Base-by-base conservation (phyloP, 495 filamentous ascomycete species). In the Penicillium simplicissimum region DNA sequence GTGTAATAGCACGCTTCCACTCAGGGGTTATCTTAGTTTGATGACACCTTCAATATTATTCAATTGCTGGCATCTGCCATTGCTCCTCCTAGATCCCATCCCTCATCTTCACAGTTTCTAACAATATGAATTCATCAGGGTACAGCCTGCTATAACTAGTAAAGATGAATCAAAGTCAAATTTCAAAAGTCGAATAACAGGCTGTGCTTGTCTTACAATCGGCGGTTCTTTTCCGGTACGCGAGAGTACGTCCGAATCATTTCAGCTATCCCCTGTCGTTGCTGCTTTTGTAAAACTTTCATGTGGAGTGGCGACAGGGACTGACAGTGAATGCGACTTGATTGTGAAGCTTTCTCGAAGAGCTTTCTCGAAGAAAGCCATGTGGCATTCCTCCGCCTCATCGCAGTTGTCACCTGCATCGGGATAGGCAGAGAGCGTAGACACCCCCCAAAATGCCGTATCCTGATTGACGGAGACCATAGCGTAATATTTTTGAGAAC, bases 151-250 rank as follows among this genome's bases (percentile, higher is more conserved):
- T 47, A 47, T 47, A 47, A 47, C 42, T 47, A 47, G 14, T 47
- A 47, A 47, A 47, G 42, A 47, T 47, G n/a, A 47, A 47, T 47
- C 10, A 47, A 47, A 47, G 42, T 21, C 15, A 47, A 23, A 21
- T 47, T 47, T 47, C 42, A 47, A 47, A 47, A 47, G 42, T 47
- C 42, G 42, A 47, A 47, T 47, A 47, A 47, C 42, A 47, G 52
- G 14, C 33, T 37, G n/a, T 54, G 52, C 33, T 58, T 58, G 33
- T 58, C 45, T 28, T 38, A 51, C 7, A 36, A 36, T 25, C 23
- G 23, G 1, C 23, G 23, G 23, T 25, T 3, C 23, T 25, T 25
- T 25, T 25, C 23, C 8, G 33, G 14, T 58, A 51, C 7, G 42
- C 15, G 42, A 47, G 42, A 47, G 42, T 21, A 47, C n/a, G 14